Evolutionary conservation across 306 rosid genomes (phyloP).

Genomic region (Prunus kanzakura): DNA sequence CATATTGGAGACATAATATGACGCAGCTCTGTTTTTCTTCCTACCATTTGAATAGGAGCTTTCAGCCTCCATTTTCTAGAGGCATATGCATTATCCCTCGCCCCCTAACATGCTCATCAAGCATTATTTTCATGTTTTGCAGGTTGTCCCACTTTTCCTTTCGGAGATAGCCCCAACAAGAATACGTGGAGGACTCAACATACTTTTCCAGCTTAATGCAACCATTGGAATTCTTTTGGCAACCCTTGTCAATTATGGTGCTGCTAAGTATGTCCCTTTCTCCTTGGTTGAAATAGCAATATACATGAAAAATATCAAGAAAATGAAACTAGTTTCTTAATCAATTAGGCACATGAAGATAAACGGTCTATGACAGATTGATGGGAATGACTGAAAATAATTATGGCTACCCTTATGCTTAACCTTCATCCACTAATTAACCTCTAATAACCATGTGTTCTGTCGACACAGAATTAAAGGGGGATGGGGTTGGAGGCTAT

Average conservation of each 20-base stretch:
- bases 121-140: background rate
- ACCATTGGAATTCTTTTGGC: slow-evolving; percentile 68
- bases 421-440: background rate
- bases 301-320: background rate
- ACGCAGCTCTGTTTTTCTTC: too few relatives aligned
- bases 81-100: background rate
- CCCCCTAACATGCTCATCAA: background rate
- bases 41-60: background rate
- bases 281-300: background rate
- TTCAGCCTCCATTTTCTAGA: background rate
- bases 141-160: slow-evolving; percentile 65
- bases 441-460: background rate
- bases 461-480: slow-evolving; percentile 30
- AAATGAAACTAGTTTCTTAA: background rate
- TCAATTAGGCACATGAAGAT: background rate
- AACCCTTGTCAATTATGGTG: slow-evolving; percentile 59
- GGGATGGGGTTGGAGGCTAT: slow-evolving; percentile 95
- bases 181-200: slow-evolving; percentile 67
- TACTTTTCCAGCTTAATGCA: slow-evolving; percentile 57
- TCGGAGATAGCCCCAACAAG: slow-evolving; percentile 74
- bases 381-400: background rate
- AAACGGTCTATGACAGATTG: background rate
- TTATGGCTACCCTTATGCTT: background rate
- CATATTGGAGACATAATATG: too few relatives aligned
- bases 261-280: slow-evolving; percentile 47